Evolutionary conservation across 345 rosid genomes (phyloP).

Genomic region (Clausena lansium): DNA sequence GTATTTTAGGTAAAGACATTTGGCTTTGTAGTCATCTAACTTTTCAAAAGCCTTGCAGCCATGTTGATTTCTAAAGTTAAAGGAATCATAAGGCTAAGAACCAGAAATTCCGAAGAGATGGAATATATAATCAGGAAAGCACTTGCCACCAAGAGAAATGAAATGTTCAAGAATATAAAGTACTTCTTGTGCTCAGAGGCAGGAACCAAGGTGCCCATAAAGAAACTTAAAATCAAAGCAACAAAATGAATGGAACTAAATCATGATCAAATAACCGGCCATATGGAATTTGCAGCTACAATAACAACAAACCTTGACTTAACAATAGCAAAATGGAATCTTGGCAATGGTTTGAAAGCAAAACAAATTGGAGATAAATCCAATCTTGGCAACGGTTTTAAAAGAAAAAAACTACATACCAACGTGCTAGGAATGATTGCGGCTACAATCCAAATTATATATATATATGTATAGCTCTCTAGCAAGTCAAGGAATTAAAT

Average conservation of each 20-base stretch:
- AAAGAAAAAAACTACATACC: too few species aligned
- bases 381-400: too few species aligned
- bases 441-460: too few species aligned
- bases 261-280: constrained; percentile 9
- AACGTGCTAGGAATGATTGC: too few species aligned
- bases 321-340: background rate
- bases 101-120: constrained; percentile 22
- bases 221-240: constrained; percentile 12
- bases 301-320: background rate
- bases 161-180: constrained; percentile 40
- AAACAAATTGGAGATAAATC: background rate
- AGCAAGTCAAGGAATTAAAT: background rate
- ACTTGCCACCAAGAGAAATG: constrained; percentile 36
- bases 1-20: constrained; percentile 60
- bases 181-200: constrained; percentile 15
- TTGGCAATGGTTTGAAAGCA: constrained; percentile 4
- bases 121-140: constrained; percentile 23
- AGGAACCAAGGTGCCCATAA: constrained; percentile 28
- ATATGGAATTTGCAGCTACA: background rate
- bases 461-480: background rate
- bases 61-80: constrained; percentile 12
- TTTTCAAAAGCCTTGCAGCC: constrained; percentile 33
- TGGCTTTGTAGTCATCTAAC: constrained; percentile 45
- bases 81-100: constrained; percentile 19
- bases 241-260: background rate